Evolutionary conservation across 345 rosid species (phyloP), one percentile per base, ranked within the genome.

Genomic region (Balakata baccata): DNA sequence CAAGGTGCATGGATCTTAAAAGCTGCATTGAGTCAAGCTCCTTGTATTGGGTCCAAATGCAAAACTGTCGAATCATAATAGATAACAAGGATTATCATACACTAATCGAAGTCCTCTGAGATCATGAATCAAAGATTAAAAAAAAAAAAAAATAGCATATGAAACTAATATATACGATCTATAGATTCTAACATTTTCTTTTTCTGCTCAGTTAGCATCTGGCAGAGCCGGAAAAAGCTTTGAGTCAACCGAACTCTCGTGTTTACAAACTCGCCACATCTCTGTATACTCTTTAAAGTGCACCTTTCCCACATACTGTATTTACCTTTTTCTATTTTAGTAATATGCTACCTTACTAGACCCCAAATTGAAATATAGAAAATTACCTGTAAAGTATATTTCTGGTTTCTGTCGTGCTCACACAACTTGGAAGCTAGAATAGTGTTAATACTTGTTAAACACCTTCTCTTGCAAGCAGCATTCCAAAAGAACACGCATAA

Each of bases 401-500:
- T 94, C 83, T 94, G 96, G 77, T 89, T 92, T 80, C 89, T 94
- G 74, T 94, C 94, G 68, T 92, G 92, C 78, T 86, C 89, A 41
- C 99, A 94, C 76, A 94, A 64, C 82, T 89, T 90, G 38, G 92
- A 81, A 47, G 98, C 98, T 41, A 94, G 88, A 70, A 85, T 71
- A 1, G 88, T 83, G 81, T 90, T n/a, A 94, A 69, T 92, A 94
- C 81, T 88, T 90, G 88, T 94, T 94, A 74, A 94, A 94, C 7
- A 81, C 84, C 79, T 88, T 86, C 87, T 90, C 98, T 78, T 90
- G 97, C 76, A 92, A 85, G 82, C 98, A 95, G 68, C 98, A 95
- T 49, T 88, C 97, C 57, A 90, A 77, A 37, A 95, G 87, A 70
- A 95, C 99, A 75, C 99, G 84, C 81, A 95, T 82, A 78, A 95